Conservation (phyloP, 495 filamentous ascomycete species). For the Neurospora sp. region DNA sequence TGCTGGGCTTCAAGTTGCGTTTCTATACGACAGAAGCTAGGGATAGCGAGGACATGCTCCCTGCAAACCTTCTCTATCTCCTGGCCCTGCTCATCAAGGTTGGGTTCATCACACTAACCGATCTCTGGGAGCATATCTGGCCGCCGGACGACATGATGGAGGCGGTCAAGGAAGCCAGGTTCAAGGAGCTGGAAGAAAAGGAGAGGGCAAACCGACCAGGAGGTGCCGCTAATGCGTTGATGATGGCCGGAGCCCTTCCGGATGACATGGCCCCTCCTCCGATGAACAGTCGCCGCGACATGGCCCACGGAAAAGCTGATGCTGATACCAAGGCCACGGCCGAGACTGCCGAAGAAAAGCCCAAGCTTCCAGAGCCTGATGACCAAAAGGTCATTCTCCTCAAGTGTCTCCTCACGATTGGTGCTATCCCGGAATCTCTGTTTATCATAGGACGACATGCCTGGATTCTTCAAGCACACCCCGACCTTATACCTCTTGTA, state of each 20-base stretch:
- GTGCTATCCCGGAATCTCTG: conserved; percentile 84
- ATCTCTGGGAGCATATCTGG: conserved; percentile 89
- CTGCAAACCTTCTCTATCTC: conserved; percentile 84
- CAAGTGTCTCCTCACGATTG: conserved; percentile 77
- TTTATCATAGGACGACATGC: conserved; percentile 87
- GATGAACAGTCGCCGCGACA: conserved; percentile 23
- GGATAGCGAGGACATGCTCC: conserved; percentile 54
- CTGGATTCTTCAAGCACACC: conserved; percentile 76
- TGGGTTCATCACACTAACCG: conserved; percentile 89
- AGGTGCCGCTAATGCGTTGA: conserved; percentile 70
- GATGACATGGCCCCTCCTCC: conserved; percentile 50
- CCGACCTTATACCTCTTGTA: conserved; percentile 55
- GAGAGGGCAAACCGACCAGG: conserved; percentile 55
- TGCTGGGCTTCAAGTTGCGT: conserved; percentile 94
- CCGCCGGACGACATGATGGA: conserved; percentile 78
- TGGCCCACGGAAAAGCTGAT: conserved; percentile 34
- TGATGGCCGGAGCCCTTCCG: conserved; percentile 75
- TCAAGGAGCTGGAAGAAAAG: conserved; percentile 70
- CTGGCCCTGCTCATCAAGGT: conserved; percentile 90
- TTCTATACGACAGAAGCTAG: conserved; percentile 77
- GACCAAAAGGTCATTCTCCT: conserved; percentile 85
- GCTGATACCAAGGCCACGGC: conserved; percentile 35
- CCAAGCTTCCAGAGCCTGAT: conserved; percentile 63
- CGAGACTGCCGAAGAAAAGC: conserved; percentile 43
- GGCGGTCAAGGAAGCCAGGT: conserved; percentile 49